These are phyloP conservation scores for Epichloe brachyelytri DNA, from an alignment of 2,329 filamentous ascomycete species.

Conservation along the genomic window DNA sequence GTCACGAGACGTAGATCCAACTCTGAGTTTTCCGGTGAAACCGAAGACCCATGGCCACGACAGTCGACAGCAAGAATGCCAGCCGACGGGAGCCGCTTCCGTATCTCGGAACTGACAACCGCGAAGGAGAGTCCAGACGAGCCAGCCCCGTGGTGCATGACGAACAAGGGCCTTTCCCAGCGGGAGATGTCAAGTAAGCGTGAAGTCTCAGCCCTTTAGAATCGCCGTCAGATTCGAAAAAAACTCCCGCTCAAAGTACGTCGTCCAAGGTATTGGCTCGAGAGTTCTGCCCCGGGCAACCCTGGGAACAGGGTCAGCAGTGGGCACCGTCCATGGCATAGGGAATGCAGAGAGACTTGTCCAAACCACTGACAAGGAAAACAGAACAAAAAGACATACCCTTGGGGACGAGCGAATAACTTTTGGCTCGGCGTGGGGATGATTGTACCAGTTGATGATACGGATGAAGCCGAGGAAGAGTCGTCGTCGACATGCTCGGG, in stretches of 20 bases:
- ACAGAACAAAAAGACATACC: constrained; percentile 31
- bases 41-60: constrained; percentile 69
- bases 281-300: constrained; percentile 39
- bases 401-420: constrained; percentile 57
- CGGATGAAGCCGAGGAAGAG: constrained; percentile 65
- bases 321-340: constrained; percentile 6
- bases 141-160: constrained; percentile 89
- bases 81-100: constrained; percentile 61
- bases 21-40: constrained; percentile 25
- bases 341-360: neutral
- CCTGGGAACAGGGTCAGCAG: constrained; percentile 18
- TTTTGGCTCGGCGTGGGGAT: constrained; percentile 64
- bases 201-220: constrained; percentile 53
- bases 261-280: constrained; percentile 68
- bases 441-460: constrained; percentile 86
- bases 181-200: constrained; percentile 76
- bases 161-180: constrained; percentile 63
- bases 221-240: constrained; percentile 40
- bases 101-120: constrained; percentile 62
- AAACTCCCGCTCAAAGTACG: constrained; percentile 82
- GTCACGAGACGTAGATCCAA: constrained; percentile 61
- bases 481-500: constrained; percentile 41
- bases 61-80: constrained; percentile 80
- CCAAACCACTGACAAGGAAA: neutral
- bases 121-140: constrained; percentile 91